These are phyloP conservation scores for Diaporthe batatas DNA, from an alignment of 2,329 filamentous ascomycete genomes.

Conservation along the genomic window DNA sequence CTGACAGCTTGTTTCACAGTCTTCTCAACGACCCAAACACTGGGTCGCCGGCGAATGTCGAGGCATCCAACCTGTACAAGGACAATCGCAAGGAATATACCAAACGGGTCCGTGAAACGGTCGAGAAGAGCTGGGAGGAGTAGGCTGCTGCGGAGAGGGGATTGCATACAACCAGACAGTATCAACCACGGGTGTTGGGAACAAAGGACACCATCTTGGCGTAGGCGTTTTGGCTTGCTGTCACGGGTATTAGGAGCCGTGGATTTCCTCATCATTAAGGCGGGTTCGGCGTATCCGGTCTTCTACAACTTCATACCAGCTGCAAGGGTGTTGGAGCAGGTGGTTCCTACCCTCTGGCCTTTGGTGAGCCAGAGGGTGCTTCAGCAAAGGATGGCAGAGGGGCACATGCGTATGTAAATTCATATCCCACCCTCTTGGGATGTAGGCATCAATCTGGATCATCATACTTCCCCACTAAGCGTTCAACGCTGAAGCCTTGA, in stretches of 20 bases:
- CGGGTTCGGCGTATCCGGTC: constrained; percentile 15
- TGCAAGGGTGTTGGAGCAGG: constrained; percentile 3
- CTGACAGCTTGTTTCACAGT: constrained; percentile 61
- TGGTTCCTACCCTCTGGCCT: background rate
- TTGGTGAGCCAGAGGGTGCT: background rate
- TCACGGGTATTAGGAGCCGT: constrained; percentile 8
- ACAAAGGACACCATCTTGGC: constrained; percentile 12
- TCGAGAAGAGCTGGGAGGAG: constrained; percentile 99
- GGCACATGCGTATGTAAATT: background rate
- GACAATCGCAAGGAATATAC: constrained; percentile 97
- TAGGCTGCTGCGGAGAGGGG: constrained; percentile 53
- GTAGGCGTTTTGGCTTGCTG: constrained; percentile 30
- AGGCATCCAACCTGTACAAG: constrained; percentile 98
- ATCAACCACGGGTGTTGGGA: constrained; percentile 2
- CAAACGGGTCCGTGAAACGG: constrained; percentile 94
- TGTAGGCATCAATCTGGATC: constrained; percentile 18
- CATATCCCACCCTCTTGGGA: background rate
- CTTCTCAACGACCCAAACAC: constrained; percentile 98
- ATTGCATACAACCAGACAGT: background rate
- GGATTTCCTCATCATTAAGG: constrained; percentile 18
- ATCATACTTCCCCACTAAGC: background rate
- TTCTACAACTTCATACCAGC: constrained; percentile 26
- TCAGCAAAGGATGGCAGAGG: background rate
- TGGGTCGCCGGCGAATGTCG: constrained; percentile 97
- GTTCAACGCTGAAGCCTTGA: background rate